Base-by-base conservation (phyloP, 768 basidiomycete genomes). In the Pleurotus pulmonarius region DNA sequence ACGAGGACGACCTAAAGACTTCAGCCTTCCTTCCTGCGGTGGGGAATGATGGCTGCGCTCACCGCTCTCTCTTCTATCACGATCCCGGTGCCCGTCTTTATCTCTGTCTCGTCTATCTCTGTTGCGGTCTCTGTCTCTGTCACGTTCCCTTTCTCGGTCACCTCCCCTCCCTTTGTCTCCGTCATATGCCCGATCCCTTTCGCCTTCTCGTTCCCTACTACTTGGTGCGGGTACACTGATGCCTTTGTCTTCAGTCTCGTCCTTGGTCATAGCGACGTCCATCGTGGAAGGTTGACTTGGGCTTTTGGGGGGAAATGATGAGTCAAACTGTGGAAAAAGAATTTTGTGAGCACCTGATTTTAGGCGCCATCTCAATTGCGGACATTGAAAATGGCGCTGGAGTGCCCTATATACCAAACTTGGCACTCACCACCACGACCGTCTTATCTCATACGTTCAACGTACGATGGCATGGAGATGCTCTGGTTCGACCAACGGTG, bases 191-290 rank as follows among this genome's bases (percentile, higher is more conserved):
- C 51, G 51, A 24, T 53, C 51, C 51, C 72, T 63, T 18, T 74
- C 71, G 46, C 76, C 65, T 37, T 79, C 78, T 57, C 77, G 66
- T 44, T 77, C 78, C 65, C 76, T 72, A 60, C 72, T 70, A 57
- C 71, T 70, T 66, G 72, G 70, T 56, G 65, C 63, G 56, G 73
- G 73, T 44, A 68, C 70, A 25, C 71, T 63, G 58, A 71, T 72
- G 16, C 66, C 73, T 71, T 88, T 87, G 58, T 87, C 87, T 45
- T 88, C 87, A 6, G 75, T 71, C 60, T 90, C 86, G 56, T 90
- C 87, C 69, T 90, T 90, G 65, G 70, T 76, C 87, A 90, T 90
- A 64, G 91, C 89, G 61, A 90, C 80, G 68, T 91, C 89, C 89
- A 91, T 91, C 56, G 65, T 68, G 59, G 57, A 51, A 24, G 26